These are phyloP conservation scores for Gossypium stocksii DNA, from an alignment of 345 rosid species.

Conservation along the genomic window DNA sequence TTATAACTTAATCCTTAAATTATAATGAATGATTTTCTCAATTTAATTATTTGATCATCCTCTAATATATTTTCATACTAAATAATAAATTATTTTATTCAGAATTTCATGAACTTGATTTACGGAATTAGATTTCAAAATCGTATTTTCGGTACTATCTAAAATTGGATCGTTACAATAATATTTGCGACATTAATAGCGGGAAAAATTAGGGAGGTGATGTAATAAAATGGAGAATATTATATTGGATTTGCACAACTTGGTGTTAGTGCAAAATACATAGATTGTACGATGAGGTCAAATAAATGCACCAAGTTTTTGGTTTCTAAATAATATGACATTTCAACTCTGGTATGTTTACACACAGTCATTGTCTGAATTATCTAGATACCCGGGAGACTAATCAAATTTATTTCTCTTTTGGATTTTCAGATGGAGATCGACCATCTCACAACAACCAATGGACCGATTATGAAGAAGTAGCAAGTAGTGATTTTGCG, in stretches of 20 bases:
- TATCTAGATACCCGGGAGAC: neutral
- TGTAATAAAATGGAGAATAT: neutral
- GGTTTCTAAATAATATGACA: neutral
- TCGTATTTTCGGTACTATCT: too few species aligned
- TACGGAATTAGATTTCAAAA: too few species aligned
- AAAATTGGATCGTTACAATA: too few species aligned
- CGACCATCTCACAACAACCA: slow-evolving; percentile 8
- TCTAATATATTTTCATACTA: too few species aligned
- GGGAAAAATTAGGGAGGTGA: too few species aligned
- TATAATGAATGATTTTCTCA: too few species aligned
- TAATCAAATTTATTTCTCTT: neutral
- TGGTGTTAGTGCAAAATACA: neutral
- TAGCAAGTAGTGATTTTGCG: neutral
- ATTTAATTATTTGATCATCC: too few species aligned
- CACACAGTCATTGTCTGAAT: neutral
- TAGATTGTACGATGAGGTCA: too few species aligned
- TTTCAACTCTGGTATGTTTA: neutral
- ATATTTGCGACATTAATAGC: too few species aligned
- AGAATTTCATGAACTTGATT: too few species aligned
- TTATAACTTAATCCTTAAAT: too few species aligned
- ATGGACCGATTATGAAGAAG: slow-evolving; percentile 19
- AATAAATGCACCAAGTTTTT: neutral
- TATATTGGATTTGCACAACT: neutral
- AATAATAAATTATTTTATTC: too few species aligned
- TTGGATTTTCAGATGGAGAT: slow-evolving; percentile 23